These are phyloP conservation scores for Debaryomycetaceae sp. DNA, from an alignment of 1,139 yeast species.

Conservation along the genomic window DNA sequence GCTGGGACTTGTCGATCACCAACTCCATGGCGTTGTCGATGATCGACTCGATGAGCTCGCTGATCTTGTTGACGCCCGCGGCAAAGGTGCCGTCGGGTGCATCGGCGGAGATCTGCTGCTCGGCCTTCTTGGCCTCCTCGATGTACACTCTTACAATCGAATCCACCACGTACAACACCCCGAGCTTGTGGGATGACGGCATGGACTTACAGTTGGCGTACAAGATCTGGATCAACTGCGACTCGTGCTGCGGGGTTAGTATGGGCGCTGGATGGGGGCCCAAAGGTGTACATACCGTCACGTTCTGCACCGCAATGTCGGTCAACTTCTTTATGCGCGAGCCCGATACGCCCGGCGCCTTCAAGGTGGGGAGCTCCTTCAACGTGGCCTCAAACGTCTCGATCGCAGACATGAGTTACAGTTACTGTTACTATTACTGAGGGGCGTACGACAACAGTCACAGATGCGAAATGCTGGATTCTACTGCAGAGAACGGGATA, in stretches of 20 bases:
- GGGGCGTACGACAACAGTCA: too few relatives aligned
- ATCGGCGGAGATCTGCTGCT: constrained; percentile 38
- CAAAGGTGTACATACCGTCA: constrained; percentile 27
- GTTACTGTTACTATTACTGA: too few relatives aligned
- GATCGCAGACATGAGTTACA: constrained; percentile 26
- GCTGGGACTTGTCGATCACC: constrained; percentile 47
- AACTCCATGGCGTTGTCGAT: constrained; percentile 57
- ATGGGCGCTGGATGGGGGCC: neutral
- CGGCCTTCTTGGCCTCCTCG: constrained; percentile 63
- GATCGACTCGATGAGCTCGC: constrained; percentile 54
- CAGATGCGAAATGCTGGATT: too few relatives aligned
- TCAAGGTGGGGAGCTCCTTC: constrained; percentile 68
- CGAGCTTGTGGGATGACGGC: constrained; percentile 81
- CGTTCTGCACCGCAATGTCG: constrained; percentile 70
- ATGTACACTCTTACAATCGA: constrained; percentile 83
- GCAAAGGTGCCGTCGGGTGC: constrained; percentile 73
- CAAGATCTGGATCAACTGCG: constrained; percentile 54
- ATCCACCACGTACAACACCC: constrained; percentile 86
- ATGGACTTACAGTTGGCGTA: constrained; percentile 69
- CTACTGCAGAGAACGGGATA: too few relatives aligned
- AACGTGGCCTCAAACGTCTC: constrained; percentile 69
- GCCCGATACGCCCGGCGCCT: constrained; percentile 94
- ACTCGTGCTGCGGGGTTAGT: constrained; percentile 36
- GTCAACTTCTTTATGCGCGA: constrained; percentile 86
- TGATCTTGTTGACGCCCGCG: constrained; percentile 63